These are phyloP conservation scores for Saccharomycopsis capsularis DNA, from an alignment of 805 yeast species.

Conservation along the genomic window DNA sequence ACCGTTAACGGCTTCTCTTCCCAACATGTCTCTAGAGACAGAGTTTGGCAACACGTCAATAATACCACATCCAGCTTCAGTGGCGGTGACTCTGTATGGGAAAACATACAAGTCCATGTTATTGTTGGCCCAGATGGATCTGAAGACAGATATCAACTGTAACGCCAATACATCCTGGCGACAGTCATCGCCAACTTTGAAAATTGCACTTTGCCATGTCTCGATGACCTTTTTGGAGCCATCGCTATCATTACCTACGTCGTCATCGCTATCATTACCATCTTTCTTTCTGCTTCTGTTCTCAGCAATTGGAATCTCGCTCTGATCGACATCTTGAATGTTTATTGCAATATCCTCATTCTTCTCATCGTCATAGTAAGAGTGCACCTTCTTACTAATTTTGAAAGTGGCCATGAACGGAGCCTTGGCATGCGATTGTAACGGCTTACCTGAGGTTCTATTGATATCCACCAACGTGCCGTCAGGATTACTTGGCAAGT, in stretches of 20 bases:
- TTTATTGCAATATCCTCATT: slow-evolving; percentile 19
- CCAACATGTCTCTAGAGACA: slow-evolving; percentile 94
- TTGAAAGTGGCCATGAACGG: slow-evolving; percentile 96
- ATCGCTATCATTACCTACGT: slow-evolving; percentile 26
- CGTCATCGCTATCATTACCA: slow-evolving; percentile 3
- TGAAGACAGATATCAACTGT: slow-evolving; percentile 84
- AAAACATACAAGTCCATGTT: slow-evolving; percentile 88
- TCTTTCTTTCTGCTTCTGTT: no score
- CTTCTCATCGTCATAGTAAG: slow-evolving; percentile 29
- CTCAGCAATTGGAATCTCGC: slow-evolving; percentile 12
- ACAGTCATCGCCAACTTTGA: slow-evolving; percentile 98
- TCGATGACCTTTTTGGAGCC: slow-evolving; percentile 37
- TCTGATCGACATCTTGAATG: slow-evolving; percentile 18
- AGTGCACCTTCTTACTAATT: slow-evolving; percentile 53
- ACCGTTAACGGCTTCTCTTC: slow-evolving; percentile 98
- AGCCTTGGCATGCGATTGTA: slow-evolving; percentile 97
- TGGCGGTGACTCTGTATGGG: slow-evolving; percentile 94
- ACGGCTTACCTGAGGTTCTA: slow-evolving; percentile 85
- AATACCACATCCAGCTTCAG: slow-evolving; percentile 99
- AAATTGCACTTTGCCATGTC: slow-evolving; percentile 90
- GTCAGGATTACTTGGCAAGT: slow-evolving; percentile 93
- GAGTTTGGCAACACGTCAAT: slow-evolving; percentile 96
- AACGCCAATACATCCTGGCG: slow-evolving; percentile 94
- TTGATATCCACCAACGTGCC: slow-evolving; percentile 90
- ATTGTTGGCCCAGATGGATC: slow-evolving; percentile 80